phyloP scores from a whole-genome alignment of 2,329 filamentous ascomycete species.

The Botrytis deweyae region DNA sequence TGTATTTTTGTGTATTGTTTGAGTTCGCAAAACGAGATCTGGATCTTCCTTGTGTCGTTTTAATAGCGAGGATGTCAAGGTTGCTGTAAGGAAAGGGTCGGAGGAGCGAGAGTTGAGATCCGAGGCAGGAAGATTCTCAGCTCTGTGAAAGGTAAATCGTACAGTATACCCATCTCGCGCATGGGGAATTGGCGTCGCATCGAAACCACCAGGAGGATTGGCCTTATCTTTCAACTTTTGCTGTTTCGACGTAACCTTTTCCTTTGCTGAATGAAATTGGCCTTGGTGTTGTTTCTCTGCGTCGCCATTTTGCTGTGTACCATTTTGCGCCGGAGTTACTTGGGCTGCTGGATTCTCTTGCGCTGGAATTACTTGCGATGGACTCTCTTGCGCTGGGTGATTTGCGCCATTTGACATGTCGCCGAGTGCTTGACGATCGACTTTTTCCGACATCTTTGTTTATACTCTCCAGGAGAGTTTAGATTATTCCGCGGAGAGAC shows the following conservation, averaged over 20 bases:
- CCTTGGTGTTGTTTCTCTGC: slow-evolving; percentile 14
- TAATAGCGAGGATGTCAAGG: slow-evolving; percentile 65
- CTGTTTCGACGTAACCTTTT: slow-evolving; percentile 37
- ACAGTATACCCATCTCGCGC: slow-evolving; percentile 79
- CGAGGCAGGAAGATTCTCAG: slow-evolving; percentile 76
- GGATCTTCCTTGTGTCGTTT: slow-evolving; percentile 86
- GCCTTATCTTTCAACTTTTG: slow-evolving; percentile 37
- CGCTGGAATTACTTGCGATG: background rate
- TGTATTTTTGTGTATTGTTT: slow-evolving; percentile 68
- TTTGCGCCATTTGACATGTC: slow-evolving; percentile 1
- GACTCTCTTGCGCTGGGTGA: background rate
- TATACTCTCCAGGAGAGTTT: background rate
- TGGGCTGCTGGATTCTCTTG: background rate
- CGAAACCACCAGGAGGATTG: slow-evolving; percentile 64
- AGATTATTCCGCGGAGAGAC: background rate
- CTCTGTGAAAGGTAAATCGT: slow-evolving; percentile 79
- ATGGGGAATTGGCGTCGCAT: slow-evolving; percentile 72
- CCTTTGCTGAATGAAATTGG: slow-evolving; percentile 30
- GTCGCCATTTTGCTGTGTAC: background rate
- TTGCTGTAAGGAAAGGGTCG: slow-evolving; percentile 79
- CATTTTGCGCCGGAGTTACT: background rate
- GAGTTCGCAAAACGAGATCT: slow-evolving; percentile 69
- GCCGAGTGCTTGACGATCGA: slow-evolving; percentile 4
- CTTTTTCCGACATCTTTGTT: slow-evolving; percentile 15
- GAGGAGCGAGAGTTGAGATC: slow-evolving; percentile 76